Conservation (phyloP, 768 basidiomycete genomes). For the Tricholoma hemisulphureum region DNA sequence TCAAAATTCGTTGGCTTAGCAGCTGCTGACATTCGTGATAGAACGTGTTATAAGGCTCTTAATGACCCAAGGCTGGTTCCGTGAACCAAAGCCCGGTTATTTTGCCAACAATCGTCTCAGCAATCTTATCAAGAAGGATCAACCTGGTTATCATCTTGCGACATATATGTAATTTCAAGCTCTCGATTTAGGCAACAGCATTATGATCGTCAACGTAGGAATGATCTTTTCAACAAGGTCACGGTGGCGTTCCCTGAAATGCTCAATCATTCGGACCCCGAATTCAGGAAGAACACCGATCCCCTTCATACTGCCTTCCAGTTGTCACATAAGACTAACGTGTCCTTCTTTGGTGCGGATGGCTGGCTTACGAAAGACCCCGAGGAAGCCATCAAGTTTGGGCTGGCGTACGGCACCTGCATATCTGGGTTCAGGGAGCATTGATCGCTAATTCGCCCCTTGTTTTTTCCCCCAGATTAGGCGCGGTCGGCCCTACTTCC, state of each 20-base stretch:
- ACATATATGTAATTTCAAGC: slow-evolving; percentile 32
- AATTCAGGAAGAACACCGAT: slow-evolving; percentile 33
- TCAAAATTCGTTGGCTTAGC: not conserved
- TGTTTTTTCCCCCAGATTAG: slow-evolving; percentile 25
- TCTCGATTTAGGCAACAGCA: not conserved
- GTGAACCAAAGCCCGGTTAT: slow-evolving; percentile 34
- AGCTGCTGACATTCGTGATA: slow-evolving; percentile 9
- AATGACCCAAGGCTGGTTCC: slow-evolving; percentile 37
- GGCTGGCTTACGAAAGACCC: slow-evolving; percentile 38
- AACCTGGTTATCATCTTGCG: slow-evolving; percentile 35
- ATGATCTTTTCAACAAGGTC: slow-evolving; percentile 35
- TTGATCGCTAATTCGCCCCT: not conserved
- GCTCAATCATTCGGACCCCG: slow-evolving; percentile 34
- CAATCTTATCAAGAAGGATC: slow-evolving; percentile 34
- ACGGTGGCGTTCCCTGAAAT: slow-evolving; percentile 31
- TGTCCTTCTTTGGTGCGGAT: slow-evolving; percentile 34
- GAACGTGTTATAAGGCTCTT: slow-evolving; percentile 36
- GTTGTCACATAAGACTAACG: slow-evolving; percentile 34
- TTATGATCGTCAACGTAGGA: slow-evolving; percentile 17
- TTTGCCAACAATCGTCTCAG: slow-evolving; percentile 39
- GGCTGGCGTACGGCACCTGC: slow-evolving; percentile 26
- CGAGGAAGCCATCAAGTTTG: slow-evolving; percentile 36
- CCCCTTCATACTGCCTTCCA: slow-evolving; percentile 40
- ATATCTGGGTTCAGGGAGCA: not conserved
- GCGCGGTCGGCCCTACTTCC: slow-evolving; percentile 38